Percentiles rank a stretch among this genome's conserved stretches.
These are phyloP conservation scores for Adansonia grandidieri DNA, from an alignment of 441 rosid genomes.

Conservation along the genomic window DNA sequence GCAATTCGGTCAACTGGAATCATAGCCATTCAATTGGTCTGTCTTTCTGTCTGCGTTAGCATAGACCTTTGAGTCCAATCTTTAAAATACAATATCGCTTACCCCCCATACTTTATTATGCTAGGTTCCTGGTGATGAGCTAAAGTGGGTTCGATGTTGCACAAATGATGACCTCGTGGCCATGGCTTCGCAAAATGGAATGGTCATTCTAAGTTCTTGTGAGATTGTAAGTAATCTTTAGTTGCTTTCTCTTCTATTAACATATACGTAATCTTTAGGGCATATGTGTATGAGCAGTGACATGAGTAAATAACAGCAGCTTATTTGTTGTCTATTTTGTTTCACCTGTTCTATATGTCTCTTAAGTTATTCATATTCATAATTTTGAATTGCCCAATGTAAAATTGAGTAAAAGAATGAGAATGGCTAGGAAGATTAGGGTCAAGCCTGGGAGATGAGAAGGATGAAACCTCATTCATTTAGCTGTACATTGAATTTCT, in stretches of 20 bases:
- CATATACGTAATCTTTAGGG: neutral
- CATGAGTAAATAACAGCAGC: neutral
- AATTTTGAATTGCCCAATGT: neutral
- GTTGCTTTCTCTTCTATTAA: neutral
- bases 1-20: constrained; percentile 96
- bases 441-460: neutral
- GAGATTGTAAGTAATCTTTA: constrained; percentile 57
- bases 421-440: neutral
- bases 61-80: constrained; percentile 4
- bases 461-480: neutral
- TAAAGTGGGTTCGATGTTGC: constrained; percentile 97
- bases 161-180: constrained; percentile 89
- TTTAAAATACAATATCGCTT: neutral
- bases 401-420: neutral
- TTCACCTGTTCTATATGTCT: neutral
- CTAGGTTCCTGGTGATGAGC: constrained; percentile 93
- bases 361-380: neutral
- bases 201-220: constrained; percentile 84
- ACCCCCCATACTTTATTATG: constrained; percentile 29
- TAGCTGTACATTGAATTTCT: neutral
- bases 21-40: constrained; percentile 93
- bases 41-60: constrained; percentile 30
- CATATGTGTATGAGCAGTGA: neutral
- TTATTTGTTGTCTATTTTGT: neutral
- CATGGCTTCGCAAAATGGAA: constrained; percentile 96